Percentiles rank a stretch among this genome's conserved stretches.
Conservation (phyloP, 2,329 filamentous ascomycete genomes). For the Botrytis aclada region DNA sequence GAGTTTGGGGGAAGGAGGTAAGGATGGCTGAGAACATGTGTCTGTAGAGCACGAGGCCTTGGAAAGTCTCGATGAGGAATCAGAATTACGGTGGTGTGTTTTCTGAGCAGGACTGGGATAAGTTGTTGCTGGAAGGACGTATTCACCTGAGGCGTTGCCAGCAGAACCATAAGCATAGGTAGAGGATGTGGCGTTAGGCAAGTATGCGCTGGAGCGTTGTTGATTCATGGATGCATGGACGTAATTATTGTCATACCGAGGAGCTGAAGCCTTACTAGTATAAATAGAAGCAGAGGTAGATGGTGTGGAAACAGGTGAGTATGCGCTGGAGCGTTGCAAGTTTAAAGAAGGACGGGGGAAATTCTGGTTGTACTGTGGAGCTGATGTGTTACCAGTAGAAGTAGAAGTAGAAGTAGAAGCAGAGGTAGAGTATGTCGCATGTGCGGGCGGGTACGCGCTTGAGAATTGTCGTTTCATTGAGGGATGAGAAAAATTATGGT, state of each 20-base stretch:
- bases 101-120: no score
- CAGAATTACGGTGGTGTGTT: no score
- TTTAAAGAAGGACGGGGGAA: background rate
- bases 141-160: background rate
- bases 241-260: no score
- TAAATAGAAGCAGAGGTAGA: background rate
- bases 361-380: background rate
- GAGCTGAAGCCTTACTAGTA: no score
- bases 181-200: background rate
- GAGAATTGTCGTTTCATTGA: background rate
- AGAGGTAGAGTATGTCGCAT: background rate
- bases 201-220: background rate
- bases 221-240: no score
- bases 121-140: fast-evolving
- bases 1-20: no score
- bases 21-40: background rate
- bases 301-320: background rate
- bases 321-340: background rate
- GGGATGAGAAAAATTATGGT: background rate
- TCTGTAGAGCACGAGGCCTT: background rate
- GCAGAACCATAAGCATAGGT: background rate
- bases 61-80: background rate
- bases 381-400: background rate
- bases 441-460: background rate
- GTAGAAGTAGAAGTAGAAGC: background rate